Base-by-base conservation (phyloP, 345 rosid genomes). In the Ricinus communis region DNA sequence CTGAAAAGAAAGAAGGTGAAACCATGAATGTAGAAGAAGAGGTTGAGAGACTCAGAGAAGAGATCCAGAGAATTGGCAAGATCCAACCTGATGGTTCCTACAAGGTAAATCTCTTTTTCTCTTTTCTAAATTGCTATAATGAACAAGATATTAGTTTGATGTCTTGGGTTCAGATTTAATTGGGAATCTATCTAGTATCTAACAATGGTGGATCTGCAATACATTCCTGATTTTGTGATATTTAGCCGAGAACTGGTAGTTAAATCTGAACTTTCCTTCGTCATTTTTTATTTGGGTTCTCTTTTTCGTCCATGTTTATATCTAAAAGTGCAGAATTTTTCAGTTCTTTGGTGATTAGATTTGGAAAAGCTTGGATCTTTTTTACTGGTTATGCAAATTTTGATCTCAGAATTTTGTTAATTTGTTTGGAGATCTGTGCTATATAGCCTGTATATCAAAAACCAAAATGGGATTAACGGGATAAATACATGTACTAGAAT, bases 11-110 rank as follows among this genome's bases (percentile, higher is more conserved):
- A 62, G 56, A 22, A 56, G 30, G 19, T 16, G 58, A 77, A 71
- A 74, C 78, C 66, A 90, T 94, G 98, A 91, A 90, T 74, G 96
- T 94, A 52, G 97, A 86, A 54, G 97, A 91, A 79, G 98, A 94
- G 81, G 87, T 91, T 13, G 85, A 72, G 77, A 81, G 90, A 70
- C 95, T 94, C 69, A 87, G 84, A 76, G 93, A 87, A 71, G 98
- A 91, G 84, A 91, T 91, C 76, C 87, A 84, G 40, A 85, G 97
- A 79, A 88, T 90, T 15, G 97, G 97, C 66, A 83, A 79, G 73
- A 68, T 74, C 76, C 93, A 87, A 64, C 69, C 90, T 21, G 97
- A 91, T 88, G 98, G 96, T 51, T 91, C 98, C 72, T 94, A 83
- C 87, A 90, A 86, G 96, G 97, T 86, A 41, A 6, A 36, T 33